Evolutionary conservation across 441 rosid species (phyloP).

Genomic region (Croton setiger): DNA sequence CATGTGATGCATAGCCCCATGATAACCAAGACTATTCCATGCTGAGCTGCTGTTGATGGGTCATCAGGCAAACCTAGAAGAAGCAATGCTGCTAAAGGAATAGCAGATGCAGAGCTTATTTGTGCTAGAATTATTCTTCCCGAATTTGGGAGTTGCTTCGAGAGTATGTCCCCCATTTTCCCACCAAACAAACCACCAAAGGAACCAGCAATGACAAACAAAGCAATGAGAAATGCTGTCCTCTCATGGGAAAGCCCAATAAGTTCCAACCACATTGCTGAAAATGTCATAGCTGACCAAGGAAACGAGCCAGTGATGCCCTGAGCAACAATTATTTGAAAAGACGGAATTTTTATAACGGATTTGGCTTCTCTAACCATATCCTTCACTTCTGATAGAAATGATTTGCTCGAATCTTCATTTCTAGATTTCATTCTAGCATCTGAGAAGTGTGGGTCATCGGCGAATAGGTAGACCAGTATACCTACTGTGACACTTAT

Average conservation of each 20-base stretch:
- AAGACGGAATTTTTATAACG: conserved; percentile 55
- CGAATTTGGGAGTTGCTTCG: conserved; percentile 42
- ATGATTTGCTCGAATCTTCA: conserved; percentile 36
- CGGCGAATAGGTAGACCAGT: conserved; percentile 59
- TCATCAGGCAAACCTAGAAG: conserved; percentile 63
- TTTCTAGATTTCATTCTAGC: conserved; percentile 22
- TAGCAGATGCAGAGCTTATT: conserved; percentile 75
- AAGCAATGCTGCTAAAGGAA: conserved; percentile 76
- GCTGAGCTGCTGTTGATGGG: conserved; percentile 48
- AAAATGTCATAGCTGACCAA: conserved; percentile 82
- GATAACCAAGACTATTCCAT: conserved; percentile 41
- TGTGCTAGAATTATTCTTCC: conserved; percentile 84
- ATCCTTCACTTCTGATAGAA: conserved; percentile 53
- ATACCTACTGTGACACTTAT: conserved; percentile 64
- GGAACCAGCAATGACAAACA: conserved; percentile 61
- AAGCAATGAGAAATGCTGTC: conserved; percentile 58
- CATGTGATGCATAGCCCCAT: conserved; percentile 62
- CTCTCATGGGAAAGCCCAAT: conserved; percentile 64
- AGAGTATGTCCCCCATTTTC: conserved; percentile 68
- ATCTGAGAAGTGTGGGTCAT: conserved; percentile 58
- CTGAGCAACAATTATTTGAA: conserved; percentile 85
- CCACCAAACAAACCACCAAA: conserved; percentile 87
- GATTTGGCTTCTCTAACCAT: conserved; percentile 50
- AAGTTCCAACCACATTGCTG: conserved; percentile 88
- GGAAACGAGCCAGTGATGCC: conserved; percentile 78